These are phyloP conservation scores for Actinomortierella wolfii DNA, from an alignment of 371 early-diverging fungal genomes.

Conservation along the genomic window DNA sequence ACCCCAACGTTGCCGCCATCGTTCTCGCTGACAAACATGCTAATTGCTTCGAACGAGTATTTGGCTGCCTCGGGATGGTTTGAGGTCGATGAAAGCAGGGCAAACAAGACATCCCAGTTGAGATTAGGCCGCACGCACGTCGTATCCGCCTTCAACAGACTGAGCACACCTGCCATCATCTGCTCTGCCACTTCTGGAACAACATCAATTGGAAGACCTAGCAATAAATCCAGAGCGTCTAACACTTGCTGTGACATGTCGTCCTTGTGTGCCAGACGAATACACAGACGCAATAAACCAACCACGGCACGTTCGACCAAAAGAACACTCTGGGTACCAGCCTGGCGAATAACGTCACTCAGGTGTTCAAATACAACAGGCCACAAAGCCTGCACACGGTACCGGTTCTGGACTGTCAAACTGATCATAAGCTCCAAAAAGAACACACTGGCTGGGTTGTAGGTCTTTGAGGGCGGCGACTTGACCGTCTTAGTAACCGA, in stretches of 20 bases:
- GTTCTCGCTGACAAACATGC: constrained; percentile 54
- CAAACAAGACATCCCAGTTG: constrained; percentile 56
- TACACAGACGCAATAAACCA: constrained; percentile 73
- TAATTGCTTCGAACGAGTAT: constrained; percentile 62
- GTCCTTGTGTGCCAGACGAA: constrained; percentile 70
- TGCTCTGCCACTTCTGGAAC: constrained; percentile 76
- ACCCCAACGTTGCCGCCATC: constrained; percentile 46
- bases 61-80: constrained; percentile 62
- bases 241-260: constrained; percentile 67
- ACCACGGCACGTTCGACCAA: constrained; percentile 81
- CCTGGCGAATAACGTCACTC: constrained; percentile 69
- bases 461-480: constrained; percentile 52
- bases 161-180: constrained; percentile 80
- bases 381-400: constrained; percentile 69
- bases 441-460: constrained; percentile 73
- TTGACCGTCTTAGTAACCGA: constrained; percentile 43
- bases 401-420: constrained; percentile 75
- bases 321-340: constrained; percentile 69
- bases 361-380: constrained; percentile 69
- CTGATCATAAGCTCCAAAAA: constrained; percentile 79
- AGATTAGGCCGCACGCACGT: constrained; percentile 47
- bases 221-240: constrained; percentile 63
- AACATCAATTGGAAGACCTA: constrained; percentile 66
- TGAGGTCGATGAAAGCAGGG: constrained; percentile 55
- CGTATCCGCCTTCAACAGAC: constrained; percentile 59